Base-by-base conservation (phyloP, 2,329 filamentous ascomycete species). In the Botryotinia calthae region DNA sequence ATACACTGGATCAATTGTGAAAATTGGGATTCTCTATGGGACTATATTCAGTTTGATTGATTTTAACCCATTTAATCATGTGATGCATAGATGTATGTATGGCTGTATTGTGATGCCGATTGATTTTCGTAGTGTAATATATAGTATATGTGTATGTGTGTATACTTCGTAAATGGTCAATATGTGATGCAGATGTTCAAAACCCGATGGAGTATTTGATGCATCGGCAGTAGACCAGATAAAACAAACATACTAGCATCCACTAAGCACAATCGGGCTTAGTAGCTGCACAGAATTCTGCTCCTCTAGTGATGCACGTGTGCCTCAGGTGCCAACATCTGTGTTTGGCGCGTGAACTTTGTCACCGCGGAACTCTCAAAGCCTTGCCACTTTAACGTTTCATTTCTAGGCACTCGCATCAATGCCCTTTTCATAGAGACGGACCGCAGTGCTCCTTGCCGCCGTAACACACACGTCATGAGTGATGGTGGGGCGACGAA, bases 391-490 rank as follows among this genome's bases (percentile, higher is more conserved):
- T 65, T 65, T 65, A 25, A 48, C 10, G 9, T 34, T 9, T 6
- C 18, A 6, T 40, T 1, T 10, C 58, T 14, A 54, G 48, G 48
- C 48, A 54, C 25, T 2, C 48, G n/a, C 48, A 54, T 5, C 48
- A 7, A n/a, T 3, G 5, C 18, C 2, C 16, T 42, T 62, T 25
- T 18, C 22, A 8, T 31, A 12, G 8, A 34, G 34, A 34, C 34
- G 3, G 1, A 6, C 34, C 0, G 16, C 51, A 18, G 0, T 3
- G 2, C 4, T 5, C 12, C 22, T 9, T 48, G 63, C 63, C 22
- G 63, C 63, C 48, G 37, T 65, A 34, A 44, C 8, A 16, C 4
- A 9, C 20, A 48, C n/a, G 20, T 22, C 28, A 9, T 34, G 18
- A 46, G 16, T 28, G 20, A 18, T 31, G 16, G 40, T 48, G 63